Percentiles rank a stretch among this genome's conserved stretches.
phyloP scores from a whole-genome alignment of 179 eudicot genomes.

The Corrigiola litoralis region DNA sequence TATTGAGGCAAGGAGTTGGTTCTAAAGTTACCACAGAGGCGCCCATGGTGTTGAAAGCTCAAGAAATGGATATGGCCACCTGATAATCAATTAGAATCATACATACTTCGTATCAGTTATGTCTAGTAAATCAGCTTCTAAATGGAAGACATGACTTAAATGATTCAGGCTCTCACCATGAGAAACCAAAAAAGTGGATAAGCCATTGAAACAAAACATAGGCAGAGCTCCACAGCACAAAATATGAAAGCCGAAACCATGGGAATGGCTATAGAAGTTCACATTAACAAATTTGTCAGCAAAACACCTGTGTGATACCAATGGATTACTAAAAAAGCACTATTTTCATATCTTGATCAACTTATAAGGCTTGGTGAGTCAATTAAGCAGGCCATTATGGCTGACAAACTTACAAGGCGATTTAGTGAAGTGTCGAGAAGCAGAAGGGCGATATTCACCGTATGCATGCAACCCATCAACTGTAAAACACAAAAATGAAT shows the following conservation, averaged over 20 bases:
- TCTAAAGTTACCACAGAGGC: constrained; percentile 54
- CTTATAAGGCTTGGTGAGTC: not conserved
- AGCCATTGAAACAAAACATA: constrained; percentile 76
- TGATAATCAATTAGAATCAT: constrained; percentile 18
- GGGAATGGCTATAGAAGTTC: constrained; percentile 50
- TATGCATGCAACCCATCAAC: constrained; percentile 72
- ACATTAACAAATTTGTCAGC: not conserved
- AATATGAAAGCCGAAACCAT: constrained; percentile 65
- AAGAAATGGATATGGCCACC: constrained; percentile 95
- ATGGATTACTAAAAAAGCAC: not conserved
- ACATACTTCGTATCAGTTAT: not conserved
- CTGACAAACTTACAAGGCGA: constrained; percentile 45
- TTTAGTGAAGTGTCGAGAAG: constrained; percentile 60
- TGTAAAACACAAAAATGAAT: constrained; percentile 20
- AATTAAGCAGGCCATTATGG: not conserved
- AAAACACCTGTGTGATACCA: not conserved
- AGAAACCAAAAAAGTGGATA: constrained; percentile 63
- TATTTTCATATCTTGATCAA: too few relatives aligned
- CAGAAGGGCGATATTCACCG: constrained; percentile 57
- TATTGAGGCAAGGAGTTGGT: not conserved
- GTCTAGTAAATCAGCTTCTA: not conserved
- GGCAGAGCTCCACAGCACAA: constrained; percentile 60
- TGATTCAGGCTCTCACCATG: constrained; percentile 41
- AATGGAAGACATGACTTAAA: not conserved
- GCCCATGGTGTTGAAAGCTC: constrained; percentile 65